Evolutionary conservation across 2,329 filamentous ascomycete genomes (phyloP), one percentile per base, ranked within the genome.

Genomic region (Claviceps sp.): DNA sequence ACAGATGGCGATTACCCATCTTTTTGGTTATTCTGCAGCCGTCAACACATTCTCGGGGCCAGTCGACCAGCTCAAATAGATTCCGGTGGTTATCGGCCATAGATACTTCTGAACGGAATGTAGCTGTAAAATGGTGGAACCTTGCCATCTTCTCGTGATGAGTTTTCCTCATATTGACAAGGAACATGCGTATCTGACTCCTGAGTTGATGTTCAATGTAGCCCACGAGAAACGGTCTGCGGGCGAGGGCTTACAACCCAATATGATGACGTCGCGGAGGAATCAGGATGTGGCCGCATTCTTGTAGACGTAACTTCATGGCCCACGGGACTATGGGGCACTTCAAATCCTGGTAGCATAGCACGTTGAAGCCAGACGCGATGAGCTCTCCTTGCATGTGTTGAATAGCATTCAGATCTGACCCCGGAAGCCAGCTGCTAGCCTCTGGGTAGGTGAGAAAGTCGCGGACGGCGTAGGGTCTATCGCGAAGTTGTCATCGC

Each of bases 251-350:
- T 30, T 66, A 59, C 30, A 72, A 62, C 2, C 69, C 60, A 66
- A 65, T 57, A 70, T 62, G 49, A 70, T 61, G 4, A 68, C 67
- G 26, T 72, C 71, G 37, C 71, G 63, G 54, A 76, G 58, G 24
- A 24, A 24, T 24, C 24, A 24, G 24, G 26, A 76, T 66, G 36
- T 72, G 63, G 1, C 74, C 74, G 55, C 71, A 74, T 38, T 71
- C 65, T 47, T 70, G 65, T 18, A 74, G 65, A 3, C 69, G 65
- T 30, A 64, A 58, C 52, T 67, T 66, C 47, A 66, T 65, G 3
- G 74, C 67, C 75, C 75, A 78, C 2, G 68, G 61, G 16, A 75
- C 75, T 1, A 76, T 59, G 4, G 75, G 74, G 8, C 68, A 70
- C 58, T 76, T 76, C 24, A 72, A 68, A 22, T 64, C 64, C 54